Evolutionary conservation across 192 early-diverging fungal species (phyloP).

Genomic region (Thoreauomyces humboldtii): DNA sequence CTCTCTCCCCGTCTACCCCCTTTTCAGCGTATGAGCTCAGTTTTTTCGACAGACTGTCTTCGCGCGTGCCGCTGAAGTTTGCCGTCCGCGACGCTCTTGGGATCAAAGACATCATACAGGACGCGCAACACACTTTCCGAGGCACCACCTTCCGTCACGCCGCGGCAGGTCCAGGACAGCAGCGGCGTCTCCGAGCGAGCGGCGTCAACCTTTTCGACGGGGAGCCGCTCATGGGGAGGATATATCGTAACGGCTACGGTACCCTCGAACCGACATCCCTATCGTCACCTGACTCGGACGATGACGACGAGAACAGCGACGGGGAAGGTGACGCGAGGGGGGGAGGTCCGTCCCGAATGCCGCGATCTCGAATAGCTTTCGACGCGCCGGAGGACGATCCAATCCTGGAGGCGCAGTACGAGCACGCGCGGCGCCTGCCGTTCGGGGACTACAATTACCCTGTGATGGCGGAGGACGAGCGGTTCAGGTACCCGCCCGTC

Average conservation of each 20-base stretch:
- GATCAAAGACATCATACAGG: conserved; percentile 78
- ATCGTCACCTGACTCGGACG: not conserved
- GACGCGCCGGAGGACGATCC: conserved; percentile 21
- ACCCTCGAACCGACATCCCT: not conserved
- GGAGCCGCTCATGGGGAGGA: not conserved
- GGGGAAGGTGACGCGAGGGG: too few relatives aligned
- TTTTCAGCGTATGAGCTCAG: too few relatives aligned
- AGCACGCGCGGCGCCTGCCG: conserved; percentile 12
- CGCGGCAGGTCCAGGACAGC: not conserved
- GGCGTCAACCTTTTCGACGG: not conserved
- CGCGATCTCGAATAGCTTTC: conserved; percentile 1
- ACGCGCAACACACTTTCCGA: conserved; percentile 72
- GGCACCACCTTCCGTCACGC: conserved; percentile 63
- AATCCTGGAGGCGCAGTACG: conserved; percentile 25
- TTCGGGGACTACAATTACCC: conserved; percentile 45
- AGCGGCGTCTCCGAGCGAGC: too few relatives aligned
- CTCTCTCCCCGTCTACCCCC: too few relatives aligned
- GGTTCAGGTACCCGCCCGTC: conserved; percentile 32
- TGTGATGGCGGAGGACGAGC: conserved; percentile 33
- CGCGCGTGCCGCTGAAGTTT: conserved; percentile 72
- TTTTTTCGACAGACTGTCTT: conserved; percentile 35
- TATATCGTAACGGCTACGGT: not conserved
- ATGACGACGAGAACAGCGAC: too few relatives aligned
- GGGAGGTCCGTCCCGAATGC: not conserved
- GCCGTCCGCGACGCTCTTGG: conserved; percentile 82